Evolutionary conservation across 2,329 filamentous ascomycete species (phyloP), one percentile per base, ranked within the genome.

Genomic region (Cladosporium sp.): DNA sequence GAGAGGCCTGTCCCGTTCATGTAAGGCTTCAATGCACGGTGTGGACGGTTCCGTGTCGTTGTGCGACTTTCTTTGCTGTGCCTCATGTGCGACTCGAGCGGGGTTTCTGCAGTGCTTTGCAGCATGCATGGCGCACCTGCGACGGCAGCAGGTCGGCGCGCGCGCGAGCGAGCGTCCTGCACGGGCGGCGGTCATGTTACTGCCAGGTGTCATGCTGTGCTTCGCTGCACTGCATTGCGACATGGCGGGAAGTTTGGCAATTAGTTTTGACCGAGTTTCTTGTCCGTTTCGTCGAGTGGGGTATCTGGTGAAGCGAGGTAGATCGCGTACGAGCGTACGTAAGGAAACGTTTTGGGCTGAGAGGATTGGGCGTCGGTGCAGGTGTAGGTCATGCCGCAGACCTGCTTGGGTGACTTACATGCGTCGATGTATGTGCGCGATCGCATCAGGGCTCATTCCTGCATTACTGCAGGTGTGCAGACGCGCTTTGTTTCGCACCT

Each of bases 131-230:
- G n/a, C n/a, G n/a, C n/a, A 20, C 37, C 37, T 40, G 37, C 37
- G 22, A 9, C 20, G 19, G 19, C 39, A 17, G 19, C 37, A 22
- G 28, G 28, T 44, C 40, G 24, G 40, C 40, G 13, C 24, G 40
- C 20, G 40, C 40, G 40, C 40, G 13, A n/a, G 40, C 20, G 40
- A 20, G 40, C 40, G 25, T 44, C 8, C 28, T 9, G 40, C 40
- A 24, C 40, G 25, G 40, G 20, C 22, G 19, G 37, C 40, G 25
- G 40, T 44, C 20, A 22, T 28, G 40, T n/a, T 28, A 19, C 47
- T 17, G 52, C 52, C 52, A 55, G 40, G 52, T 47, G 52, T 55
- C 52, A 55, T 47, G 52, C 40, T 35, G 52, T 55, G 52, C 40
- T 55, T 55, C 52, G 52, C 47, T 28, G 40, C 40, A 47, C 52